Evolutionary conservation across 2,329 filamentous ascomycete species (phyloP), one percentile per base, ranked within the genome.

Genomic region (Colletotrichum sp.): DNA sequence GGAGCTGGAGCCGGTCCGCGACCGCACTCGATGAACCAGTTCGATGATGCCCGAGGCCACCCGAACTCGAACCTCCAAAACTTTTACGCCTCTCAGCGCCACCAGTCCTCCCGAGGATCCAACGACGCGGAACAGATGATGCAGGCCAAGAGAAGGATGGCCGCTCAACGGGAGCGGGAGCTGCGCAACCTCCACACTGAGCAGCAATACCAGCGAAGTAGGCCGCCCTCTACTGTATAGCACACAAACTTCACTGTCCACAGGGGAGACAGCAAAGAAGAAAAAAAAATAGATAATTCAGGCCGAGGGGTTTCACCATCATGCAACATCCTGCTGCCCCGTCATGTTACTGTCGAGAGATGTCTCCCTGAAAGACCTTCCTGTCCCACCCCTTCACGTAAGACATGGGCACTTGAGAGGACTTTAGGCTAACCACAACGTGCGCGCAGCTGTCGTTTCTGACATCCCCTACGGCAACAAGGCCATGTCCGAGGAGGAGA

Each of bases 131-230:
- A 99, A 89, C 96, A 98, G 89, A 95, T 98, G 93, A 95, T 98
- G 91, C 97, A 99, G 92, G 96, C 96, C 83, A 99, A 99, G 92
- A 95, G 97, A 89, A 95, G 96, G 90, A 98, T 99, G 95, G 97
- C 97, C 83, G 97, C 97, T 86, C 97, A 99, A 89, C 95, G 97
- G 88, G 97, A 99, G 91, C 95, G 96, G 88, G 97, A 99, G 90
- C 93, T 99, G 87, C 95, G 97, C 88, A 99, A 99, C 89, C 98
- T 99, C 89, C 97, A 99, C 89, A 98, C 98, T 89, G 97, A 99
- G 92, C 97, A 99, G 92, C 97, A 99, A 93, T 99, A 98, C 89
- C 98, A 99, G 91, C 94, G 96, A 95, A 98, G 97, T 99, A 95
- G 93, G 94, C 93, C 93, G 87, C 91, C 92, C 92, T 92, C 91